Percentiles rank a stretch among this genome's conserved stretches.
These are phyloP conservation scores for Dendryphion nanum DNA, from an alignment of 2,329 filamentous ascomycete genomes.

Conservation along the genomic window DNA sequence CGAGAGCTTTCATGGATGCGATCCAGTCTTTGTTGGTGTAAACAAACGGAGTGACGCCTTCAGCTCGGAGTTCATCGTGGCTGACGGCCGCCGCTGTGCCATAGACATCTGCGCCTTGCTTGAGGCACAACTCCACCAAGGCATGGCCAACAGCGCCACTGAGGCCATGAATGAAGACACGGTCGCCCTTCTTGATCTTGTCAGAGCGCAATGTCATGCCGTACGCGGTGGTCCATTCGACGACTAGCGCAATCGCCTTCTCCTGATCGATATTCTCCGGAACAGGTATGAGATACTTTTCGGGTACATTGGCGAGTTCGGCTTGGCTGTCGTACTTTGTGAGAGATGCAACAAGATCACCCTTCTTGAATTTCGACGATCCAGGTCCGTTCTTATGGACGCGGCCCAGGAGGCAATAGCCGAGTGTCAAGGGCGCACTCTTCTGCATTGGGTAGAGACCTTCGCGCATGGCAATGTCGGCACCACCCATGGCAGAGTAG, in stretches of 20 bases:
- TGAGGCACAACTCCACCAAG: constrained; percentile 42
- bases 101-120: constrained; percentile 49
- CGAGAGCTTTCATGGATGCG: constrained; percentile 43
- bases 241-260: constrained; percentile 42
- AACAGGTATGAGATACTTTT: constrained; percentile 47
- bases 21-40: constrained; percentile 55
- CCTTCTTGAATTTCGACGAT: constrained; percentile 21
- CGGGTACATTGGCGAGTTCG: constrained; percentile 47
- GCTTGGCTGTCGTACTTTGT: constrained; percentile 39
- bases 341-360: constrained; percentile 28
- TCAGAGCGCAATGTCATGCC: constrained; percentile 33
- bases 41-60: constrained; percentile 46
- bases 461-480: constrained; percentile 52
- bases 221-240: constrained; percentile 47
- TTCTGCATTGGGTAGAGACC: constrained; percentile 50
- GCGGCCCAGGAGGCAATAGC: constrained; percentile 50
- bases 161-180: constrained; percentile 53
- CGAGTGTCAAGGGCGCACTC: constrained; percentile 49
- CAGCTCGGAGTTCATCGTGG: constrained; percentile 40
- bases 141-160: constrained; percentile 52
- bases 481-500: constrained; percentile 50
- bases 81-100: constrained; percentile 51
- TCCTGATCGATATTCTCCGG: constrained; percentile 43
- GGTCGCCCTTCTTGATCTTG: constrained; percentile 44
- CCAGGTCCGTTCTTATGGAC: constrained; percentile 41